A percentile compares a stretch with the other conserved stretches of the same genome.
These are phyloP conservation scores for Emericellopsis atlantica DNA, from an alignment of 2,329 filamentous ascomycete species.

Conservation along the genomic window DNA sequence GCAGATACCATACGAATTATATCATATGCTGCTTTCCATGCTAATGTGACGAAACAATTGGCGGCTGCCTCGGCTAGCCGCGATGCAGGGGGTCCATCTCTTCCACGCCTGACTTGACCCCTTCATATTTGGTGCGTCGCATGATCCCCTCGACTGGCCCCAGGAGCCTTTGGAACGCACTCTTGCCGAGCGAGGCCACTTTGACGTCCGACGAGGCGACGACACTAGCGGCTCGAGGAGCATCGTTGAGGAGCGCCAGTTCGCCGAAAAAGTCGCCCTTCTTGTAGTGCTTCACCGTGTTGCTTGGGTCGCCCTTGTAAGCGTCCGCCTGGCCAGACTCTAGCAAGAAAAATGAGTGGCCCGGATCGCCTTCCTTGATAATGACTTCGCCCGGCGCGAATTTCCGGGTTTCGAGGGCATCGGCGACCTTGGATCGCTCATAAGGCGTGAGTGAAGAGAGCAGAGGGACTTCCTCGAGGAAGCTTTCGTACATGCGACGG, in stretches of 20 bases:
- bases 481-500: constrained; percentile 92
- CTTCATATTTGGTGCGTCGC: constrained; percentile 60
- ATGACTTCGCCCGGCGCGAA: constrained; percentile 69
- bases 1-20: no score
- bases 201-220: constrained; percentile 79
- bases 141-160: constrained; percentile 92
- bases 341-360: constrained; percentile 82
- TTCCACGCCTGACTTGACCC: constrained; percentile 48
- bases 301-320: constrained; percentile 56
- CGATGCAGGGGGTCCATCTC: constrained; percentile 53
- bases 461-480: constrained; percentile 86
- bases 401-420: constrained; percentile 85
- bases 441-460: constrained; percentile 76
- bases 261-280: constrained; percentile 98
- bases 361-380: constrained; percentile 83
- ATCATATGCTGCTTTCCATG: no score
- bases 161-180: constrained; percentile 84
- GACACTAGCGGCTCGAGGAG: constrained; percentile 82
- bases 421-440: constrained; percentile 93
- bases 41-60: no score
- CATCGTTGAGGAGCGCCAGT: constrained; percentile 83
- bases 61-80: constrained; percentile 7
- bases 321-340: constrained; percentile 81
- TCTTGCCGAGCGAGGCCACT: constrained; percentile 83
- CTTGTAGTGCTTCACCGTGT: constrained; percentile 66